These are phyloP conservation scores for Anethum foeniculum DNA, from an alignment of 140 eudicot species.

Conservation along the genomic window DNA sequence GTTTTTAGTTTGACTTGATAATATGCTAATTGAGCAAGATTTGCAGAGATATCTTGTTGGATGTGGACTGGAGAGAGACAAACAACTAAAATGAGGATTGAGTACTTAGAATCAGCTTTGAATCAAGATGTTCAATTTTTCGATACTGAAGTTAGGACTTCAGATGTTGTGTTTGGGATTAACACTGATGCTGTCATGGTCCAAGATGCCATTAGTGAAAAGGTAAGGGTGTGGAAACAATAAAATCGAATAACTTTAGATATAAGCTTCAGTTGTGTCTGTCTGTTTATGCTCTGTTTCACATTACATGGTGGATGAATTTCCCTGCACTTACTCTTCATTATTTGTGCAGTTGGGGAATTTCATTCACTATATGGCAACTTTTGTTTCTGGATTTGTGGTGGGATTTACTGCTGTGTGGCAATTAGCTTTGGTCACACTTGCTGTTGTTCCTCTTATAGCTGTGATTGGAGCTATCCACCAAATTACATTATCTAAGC, in stretches of 20 bases:
- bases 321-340: conserved; percentile 15
- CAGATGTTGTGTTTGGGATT: conserved; percentile 68
- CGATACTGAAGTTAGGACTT: conserved; percentile 74
- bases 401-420: conserved; percentile 97
- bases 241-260: not conserved
- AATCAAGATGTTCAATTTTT: conserved; percentile 86
- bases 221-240: conserved; percentile 26
- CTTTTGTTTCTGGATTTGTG: conserved; percentile 69
- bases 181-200: conserved; percentile 73
- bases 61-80: conserved; percentile 97
- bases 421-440: conserved; percentile 83
- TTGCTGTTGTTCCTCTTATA: conserved; percentile 85
- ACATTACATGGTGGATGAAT: not conserved
- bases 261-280: not conserved
- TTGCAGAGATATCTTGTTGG: conserved; percentile 92
- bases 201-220: conserved; percentile 82
- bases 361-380: conserved; percentile 75
- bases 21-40: not conserved
- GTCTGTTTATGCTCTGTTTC: conserved; percentile 6
- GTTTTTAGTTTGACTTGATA: not conserved
- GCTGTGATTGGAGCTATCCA: conserved; percentile 88
- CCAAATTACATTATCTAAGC: conserved; percentile 58
- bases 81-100: conserved; percentile 79
- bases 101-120: conserved; percentile 74
- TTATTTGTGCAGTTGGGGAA: conserved; percentile 49